Evolutionary conservation across 345 rosid species (phyloP).

Genomic region (Melastoma malabathricum): DNA sequence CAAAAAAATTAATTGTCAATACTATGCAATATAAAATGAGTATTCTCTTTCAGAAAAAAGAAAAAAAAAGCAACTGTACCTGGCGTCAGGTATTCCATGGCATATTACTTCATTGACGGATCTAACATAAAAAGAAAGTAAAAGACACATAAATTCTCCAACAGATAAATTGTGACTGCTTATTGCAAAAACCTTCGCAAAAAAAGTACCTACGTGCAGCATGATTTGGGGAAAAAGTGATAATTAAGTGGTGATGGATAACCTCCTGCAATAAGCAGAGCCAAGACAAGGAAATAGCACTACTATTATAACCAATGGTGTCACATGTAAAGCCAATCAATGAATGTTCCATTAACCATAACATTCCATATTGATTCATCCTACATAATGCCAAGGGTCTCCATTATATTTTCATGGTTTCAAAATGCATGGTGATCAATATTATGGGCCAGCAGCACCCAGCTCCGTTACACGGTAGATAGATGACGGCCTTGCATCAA

Average conservation of each 20-base stretch:
- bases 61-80: slow-evolving; percentile 22
- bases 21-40: not conserved
- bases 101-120: slow-evolving; percentile 97
- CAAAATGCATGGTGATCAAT: too few species aligned
- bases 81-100: slow-evolving; percentile 98
- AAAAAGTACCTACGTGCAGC: slow-evolving; percentile 96
- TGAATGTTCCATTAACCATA: too few species aligned
- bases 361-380: too few species aligned
- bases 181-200: slow-evolving; percentile 8
- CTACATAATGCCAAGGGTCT: too few species aligned
- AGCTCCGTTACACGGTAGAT: too few species aligned
- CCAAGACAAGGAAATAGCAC: too few species aligned
- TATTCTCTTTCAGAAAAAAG: not conserved
- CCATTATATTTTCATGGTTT: too few species aligned
- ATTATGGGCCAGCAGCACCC: too few species aligned
- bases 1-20: not conserved
- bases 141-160: slow-evolving; percentile 8
- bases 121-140: slow-evolving; percentile 30
- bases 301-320: not conserved
- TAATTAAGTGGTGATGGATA: slow-evolving; percentile 98
- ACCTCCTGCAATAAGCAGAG: slow-evolving; percentile 43
- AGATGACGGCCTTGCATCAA: not conserved
- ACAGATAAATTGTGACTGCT: not conserved
- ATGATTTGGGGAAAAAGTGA: slow-evolving; percentile 91
- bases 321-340: not conserved